These are phyloP conservation scores for Pseudogymnoascus sp. DNA, from an alignment of 2,329 filamentous ascomycete species.

Conservation along the genomic window DNA sequence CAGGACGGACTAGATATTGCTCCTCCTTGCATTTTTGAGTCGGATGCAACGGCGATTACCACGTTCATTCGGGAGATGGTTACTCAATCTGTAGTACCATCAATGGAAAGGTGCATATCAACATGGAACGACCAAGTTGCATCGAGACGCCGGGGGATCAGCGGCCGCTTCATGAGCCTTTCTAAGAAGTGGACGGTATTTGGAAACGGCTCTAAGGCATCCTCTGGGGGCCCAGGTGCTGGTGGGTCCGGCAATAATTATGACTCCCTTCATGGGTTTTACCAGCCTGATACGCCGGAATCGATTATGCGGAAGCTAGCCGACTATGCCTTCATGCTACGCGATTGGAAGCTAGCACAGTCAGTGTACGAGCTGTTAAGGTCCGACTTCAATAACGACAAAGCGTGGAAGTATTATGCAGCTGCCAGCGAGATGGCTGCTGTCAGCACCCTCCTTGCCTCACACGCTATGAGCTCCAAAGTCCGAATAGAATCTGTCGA, in stretches of 20 bases:
- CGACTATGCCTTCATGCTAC: constrained; percentile 93
- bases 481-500: constrained; percentile 74
- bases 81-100: constrained; percentile 86
- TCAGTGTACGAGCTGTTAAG: constrained; percentile 87
- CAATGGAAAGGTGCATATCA: constrained; percentile 87
- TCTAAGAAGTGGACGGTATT: constrained; percentile 87
- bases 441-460: constrained; percentile 71
- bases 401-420: constrained; percentile 93
- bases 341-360: constrained; percentile 89
- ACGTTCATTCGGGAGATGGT: constrained; percentile 92
- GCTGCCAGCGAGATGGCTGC: constrained; percentile 94
- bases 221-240: constrained; percentile 50
- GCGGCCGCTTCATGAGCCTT: constrained; percentile 88
- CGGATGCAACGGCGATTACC: constrained; percentile 79
- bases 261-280: constrained; percentile 70
- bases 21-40: constrained; percentile 79
- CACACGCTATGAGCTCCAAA: constrained; percentile 65
- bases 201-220: constrained; percentile 43
- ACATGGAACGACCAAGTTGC: constrained; percentile 97
- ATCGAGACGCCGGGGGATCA: constrained; percentile 78
- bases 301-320: constrained; percentile 88
- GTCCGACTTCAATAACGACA: constrained; percentile 86
- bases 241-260: constrained; percentile 60
- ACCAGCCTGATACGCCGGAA: constrained; percentile 76
- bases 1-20: constrained; percentile 66